A percentile compares a stretch with the other conserved stretches of the same genome.
These are phyloP conservation scores for Taxawa tesnikishii DNA, from an alignment of 2,329 filamentous ascomycete genomes.

Conservation along the genomic window DNA sequence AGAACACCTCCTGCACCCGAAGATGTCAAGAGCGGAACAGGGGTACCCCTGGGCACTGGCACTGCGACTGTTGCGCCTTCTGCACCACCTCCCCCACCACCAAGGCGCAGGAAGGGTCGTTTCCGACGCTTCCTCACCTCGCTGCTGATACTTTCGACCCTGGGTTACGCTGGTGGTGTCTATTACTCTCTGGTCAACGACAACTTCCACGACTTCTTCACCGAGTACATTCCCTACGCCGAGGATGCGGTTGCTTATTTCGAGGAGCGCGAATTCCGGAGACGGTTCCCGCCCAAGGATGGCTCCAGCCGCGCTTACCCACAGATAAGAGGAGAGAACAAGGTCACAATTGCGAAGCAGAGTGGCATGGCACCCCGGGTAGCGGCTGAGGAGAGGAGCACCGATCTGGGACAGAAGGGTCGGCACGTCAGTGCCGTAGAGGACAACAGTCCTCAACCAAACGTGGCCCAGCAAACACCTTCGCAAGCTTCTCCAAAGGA, in stretches of 20 bases:
- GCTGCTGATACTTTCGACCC: conserved; percentile 59
- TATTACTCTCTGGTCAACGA: conserved; percentile 90
- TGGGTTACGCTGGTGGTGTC: conserved; percentile 77
- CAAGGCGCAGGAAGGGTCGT: conserved; percentile 52
- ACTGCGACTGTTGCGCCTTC: conserved; percentile 30
- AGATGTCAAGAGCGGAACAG: conserved; percentile 11
- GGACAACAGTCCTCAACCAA: conserved; percentile 29
- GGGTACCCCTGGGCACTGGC: conserved; percentile 14
- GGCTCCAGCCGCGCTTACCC: conserved; percentile 28
- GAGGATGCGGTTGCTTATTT: conserved; percentile 92
- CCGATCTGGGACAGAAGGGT: conserved; percentile 28
- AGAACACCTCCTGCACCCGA: conserved; percentile 12
- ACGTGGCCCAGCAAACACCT: conserved; percentile 7
- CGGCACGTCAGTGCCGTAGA: conserved; percentile 51
- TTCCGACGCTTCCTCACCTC: conserved; percentile 69
- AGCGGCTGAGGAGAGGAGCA: conserved; percentile 41
- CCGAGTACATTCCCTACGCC: conserved; percentile 87
- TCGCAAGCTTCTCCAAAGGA: conserved; percentile 20
- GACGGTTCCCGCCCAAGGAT: conserved; percentile 56
- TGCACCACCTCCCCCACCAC: conserved; percentile 28
- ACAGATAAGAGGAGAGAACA: conserved; percentile 45
- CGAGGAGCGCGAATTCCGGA: conserved; percentile 87
- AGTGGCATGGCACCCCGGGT: conserved; percentile 77
- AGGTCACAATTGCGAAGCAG: conserved; percentile 72
- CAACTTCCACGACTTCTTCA: conserved; percentile 99